Percentiles rank a stretch among this genome's conserved stretches.
These are phyloP conservation scores for Aureobasidium uvarum DNA, from an alignment of 2,329 filamentous ascomycete species.

Conservation along the genomic window DNA sequence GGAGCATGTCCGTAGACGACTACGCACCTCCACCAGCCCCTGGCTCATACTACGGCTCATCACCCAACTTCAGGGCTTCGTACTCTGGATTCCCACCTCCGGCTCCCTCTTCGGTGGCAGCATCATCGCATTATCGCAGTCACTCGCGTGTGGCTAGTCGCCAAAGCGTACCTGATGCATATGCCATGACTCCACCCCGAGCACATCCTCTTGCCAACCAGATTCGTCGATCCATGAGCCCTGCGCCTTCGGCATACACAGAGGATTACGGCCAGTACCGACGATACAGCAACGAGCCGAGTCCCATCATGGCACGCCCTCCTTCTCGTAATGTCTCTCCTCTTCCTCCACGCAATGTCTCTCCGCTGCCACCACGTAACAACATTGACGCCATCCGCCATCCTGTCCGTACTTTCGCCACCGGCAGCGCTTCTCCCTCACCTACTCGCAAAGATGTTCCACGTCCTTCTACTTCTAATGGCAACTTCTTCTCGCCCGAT, in stretches of 20 bases:
- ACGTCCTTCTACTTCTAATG: slow-evolving; percentile 54
- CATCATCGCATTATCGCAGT: slow-evolving; percentile 29
- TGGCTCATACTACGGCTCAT: slow-evolving; percentile 25
- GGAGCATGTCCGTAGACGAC: slow-evolving; percentile 36
- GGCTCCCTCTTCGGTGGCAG: slow-evolving; percentile 25
- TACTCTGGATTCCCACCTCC: slow-evolving; percentile 26
- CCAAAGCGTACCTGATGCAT: slow-evolving; percentile 38
- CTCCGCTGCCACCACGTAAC: slow-evolving; percentile 34
- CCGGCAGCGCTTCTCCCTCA: slow-evolving; percentile 36
- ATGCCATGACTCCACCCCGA: slow-evolving; percentile 35
- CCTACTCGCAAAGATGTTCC: slow-evolving; percentile 65
- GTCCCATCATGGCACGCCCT: slow-evolving; percentile 35
- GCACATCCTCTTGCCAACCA: slow-evolving; percentile 41
- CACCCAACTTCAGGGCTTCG: slow-evolving; percentile 16
- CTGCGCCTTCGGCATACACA: slow-evolving; percentile 30
- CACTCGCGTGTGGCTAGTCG: slow-evolving; percentile 31
- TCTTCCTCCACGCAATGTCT: slow-evolving; percentile 29
- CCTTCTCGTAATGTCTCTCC: slow-evolving; percentile 30
- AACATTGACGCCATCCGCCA: slow-evolving; percentile 39
- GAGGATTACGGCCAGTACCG: slow-evolving; percentile 1
- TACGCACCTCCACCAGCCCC: slow-evolving; percentile 35
- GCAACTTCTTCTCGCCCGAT: slow-evolving; percentile 70
- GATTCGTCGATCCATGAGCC: slow-evolving; percentile 37
- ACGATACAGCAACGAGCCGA: slow-evolving; percentile 28
- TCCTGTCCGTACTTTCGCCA: slow-evolving; percentile 27